Evolutionary conservation across 371 early-diverging fungal genomes (phyloP), one percentile per base, ranked within the genome.

Genomic region (Parasitella parasitica): DNA sequence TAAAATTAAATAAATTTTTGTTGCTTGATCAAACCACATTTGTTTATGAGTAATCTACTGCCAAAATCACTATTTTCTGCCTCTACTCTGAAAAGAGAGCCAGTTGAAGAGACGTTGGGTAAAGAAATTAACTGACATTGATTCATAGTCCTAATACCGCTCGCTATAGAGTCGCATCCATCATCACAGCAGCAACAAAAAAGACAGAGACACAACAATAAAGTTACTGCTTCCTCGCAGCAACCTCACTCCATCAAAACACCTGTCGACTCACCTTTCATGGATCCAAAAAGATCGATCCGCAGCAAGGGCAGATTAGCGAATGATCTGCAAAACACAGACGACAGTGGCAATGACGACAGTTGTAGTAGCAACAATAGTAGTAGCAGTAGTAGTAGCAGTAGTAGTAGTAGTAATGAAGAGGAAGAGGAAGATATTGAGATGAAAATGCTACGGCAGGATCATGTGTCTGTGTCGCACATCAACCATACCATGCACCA

Each of bases 1-100:
- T 39, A 52, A 50, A 26, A 7, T 7, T 1, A n/a, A n/a, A 11
- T 38, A 26, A 34, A 51, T 38, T 39, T 36, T 59, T 51, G 26
- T 52, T 11, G n/a, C n/a, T 30, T 13, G 22, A 37, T 39, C 16
- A 7, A 26, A 13, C 12, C n/a, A 4, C 22, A 0, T 36, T 9
- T 60, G 57, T 39, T 50, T 24, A 49, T 37, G 35, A 56, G 61
- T 34, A 51, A 51, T 12, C 20, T 61, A 32, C 32, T 68, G 32
- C 68, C 68, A 13, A 54, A 56, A 6, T 63, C 68, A 13, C 36
- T 68, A 27, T 68, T 68, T 26, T 63, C 68, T 12, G 64, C 63
- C n/a, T 68, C 68, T 1, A 68, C 68, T 13, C 38, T 68, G n/a
- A 68, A 68, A n/a, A 16, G 38, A 26, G 68, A 68, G 27, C 54